Base-by-base conservation (phyloP, 2,329 filamentous ascomycete species). In the Penicillium sp. region DNA sequence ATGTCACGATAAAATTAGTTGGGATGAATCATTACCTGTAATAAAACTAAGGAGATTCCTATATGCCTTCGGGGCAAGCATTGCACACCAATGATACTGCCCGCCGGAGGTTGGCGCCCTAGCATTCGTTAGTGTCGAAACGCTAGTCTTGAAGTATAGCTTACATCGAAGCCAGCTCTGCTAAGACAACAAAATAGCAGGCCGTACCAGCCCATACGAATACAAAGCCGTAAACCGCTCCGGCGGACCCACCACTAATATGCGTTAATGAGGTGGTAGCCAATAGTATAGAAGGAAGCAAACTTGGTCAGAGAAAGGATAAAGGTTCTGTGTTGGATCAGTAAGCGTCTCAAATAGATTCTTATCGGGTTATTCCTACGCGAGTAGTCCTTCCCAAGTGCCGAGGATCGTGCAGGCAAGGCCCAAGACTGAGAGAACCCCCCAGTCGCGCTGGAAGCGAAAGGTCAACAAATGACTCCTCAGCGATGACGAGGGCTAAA, bases 11-110 rank as follows among this genome's bases (percentile, higher is more conserved):
- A n/a, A n/a, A n/a, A n/a, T n/a, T n/a, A n/a, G n/a, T n/a, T n/a
- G n/a, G n/a, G 14, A 42, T 23, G 11, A 10, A 13, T 4, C 16
- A 14, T 14, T 37, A 65, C 72, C 70, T 8, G 73, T 70, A 8
- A 71, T 52, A 51, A 74, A 79, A 34, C 75, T 77, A 2, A 77
- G 55, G 11, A 73, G 61, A 29, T 71, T 73, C 56, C 71, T 70
- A 23, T 47, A 63, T 4, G 56, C 61, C 3, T 54, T 59, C 9
- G 75, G 73, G 6, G 77, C 73, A 26, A 79, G 70, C 55, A 76
- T 73, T 4, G 71, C 70, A 0, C 72, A 71, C 73, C 73, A 76
- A 44, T 76, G 72, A 31, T 76, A 76, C 53, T 75, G 73, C 1
- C 73, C 73, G 23, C 69, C 69, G 19, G 69, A 66, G 1, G 69